phyloP scores from a whole-genome alignment of 306 rosid genomes.

The Trifolium repens region DNA sequence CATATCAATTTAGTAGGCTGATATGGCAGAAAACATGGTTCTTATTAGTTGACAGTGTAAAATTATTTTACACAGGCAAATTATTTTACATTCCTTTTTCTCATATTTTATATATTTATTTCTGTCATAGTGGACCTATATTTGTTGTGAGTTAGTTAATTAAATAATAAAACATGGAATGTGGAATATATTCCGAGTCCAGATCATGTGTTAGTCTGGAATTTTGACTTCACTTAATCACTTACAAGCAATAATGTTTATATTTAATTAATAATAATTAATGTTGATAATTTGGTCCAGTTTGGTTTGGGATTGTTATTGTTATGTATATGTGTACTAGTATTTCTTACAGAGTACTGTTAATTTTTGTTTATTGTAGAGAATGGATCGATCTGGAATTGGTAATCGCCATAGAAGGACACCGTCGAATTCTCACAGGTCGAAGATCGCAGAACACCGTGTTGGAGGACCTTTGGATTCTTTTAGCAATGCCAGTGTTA shows the following conservation, averaged over 20 bases:
- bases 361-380: conserved; percentile 50
- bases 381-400: conserved; percentile 90
- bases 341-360: not conserved
- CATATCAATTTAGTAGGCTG: no score
- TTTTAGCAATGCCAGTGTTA: conserved; percentile 78
- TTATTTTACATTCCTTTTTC: no score
- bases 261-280: not conserved
- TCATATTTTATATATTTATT: no score
- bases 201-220: conserved; percentile 17
- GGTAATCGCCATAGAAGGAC: conserved; percentile 82
- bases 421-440: conserved; percentile 69
- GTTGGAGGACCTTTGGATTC: conserved; percentile 72
- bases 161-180: not conserved
- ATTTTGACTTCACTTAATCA: conserved; percentile 7
- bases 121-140: no score
- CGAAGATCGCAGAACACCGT: conserved; percentile 62
- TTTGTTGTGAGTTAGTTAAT: not conserved
- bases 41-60: no score
- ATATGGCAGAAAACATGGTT: no score
- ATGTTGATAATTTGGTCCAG: not conserved
- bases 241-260: not conserved
- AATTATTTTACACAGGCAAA: no score
- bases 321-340: not conserved
- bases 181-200: conserved; percentile 15
- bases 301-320: not conserved